Conservation (phyloP, 768 basidiomycete genomes). For the Hypsizygus marmoreus region DNA sequence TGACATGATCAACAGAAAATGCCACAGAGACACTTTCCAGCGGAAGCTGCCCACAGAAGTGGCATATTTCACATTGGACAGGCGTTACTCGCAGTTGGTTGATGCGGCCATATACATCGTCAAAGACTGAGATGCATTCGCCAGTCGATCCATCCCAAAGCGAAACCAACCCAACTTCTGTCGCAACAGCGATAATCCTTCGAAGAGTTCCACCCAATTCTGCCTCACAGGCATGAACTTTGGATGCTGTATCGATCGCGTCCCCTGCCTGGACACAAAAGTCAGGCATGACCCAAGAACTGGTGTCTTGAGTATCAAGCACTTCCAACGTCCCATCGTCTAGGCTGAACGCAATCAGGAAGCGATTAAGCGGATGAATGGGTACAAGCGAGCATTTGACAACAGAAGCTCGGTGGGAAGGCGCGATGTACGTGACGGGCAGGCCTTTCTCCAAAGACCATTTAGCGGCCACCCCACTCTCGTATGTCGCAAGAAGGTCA, state of each 20-base stretch:
- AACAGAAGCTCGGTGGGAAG: conserved; percentile 44
- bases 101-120: conserved; percentile 60
- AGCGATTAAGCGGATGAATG: conserved; percentile 45
- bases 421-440: conserved; percentile 39
- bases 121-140: conserved; percentile 63
- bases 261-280: conserved; percentile 63
- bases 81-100: conserved; percentile 62
- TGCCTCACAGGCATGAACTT: conserved; percentile 53
- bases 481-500: conserved; percentile 53
- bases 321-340: conserved; percentile 72
- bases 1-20: conserved; percentile 63
- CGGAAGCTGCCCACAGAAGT: conserved; percentile 68
- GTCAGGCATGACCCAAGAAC: conserved; percentile 41
- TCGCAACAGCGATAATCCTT: conserved; percentile 61
- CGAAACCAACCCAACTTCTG: conserved; percentile 68
- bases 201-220: conserved; percentile 52
- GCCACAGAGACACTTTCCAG: conserved; percentile 66
- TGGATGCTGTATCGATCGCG: conserved; percentile 51
- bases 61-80: conserved; percentile 58
- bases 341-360: conserved; percentile 59
- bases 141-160: conserved; percentile 74
- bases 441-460: conserved; percentile 47
- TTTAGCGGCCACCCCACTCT: conserved; percentile 57
- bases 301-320: conserved; percentile 49
- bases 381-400: conserved; percentile 51